These are phyloP conservation scores for Fragilariopsis cylindrus DNA, from an alignment of 108 stramenopile genomes.

Conservation along the genomic window DNA sequence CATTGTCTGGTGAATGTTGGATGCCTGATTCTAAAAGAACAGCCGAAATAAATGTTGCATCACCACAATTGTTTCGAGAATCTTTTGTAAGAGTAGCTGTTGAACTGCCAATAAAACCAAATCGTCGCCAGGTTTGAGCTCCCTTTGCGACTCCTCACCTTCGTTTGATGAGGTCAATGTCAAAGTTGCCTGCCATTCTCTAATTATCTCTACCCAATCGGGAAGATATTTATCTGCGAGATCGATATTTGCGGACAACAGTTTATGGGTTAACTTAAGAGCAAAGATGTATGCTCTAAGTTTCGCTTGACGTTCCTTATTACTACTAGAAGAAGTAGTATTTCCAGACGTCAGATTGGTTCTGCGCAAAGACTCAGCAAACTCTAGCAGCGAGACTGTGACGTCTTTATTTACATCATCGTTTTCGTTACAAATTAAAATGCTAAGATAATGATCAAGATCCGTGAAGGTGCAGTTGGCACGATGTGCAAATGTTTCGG, in stretches of 20 bases:
- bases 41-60: conserved; percentile 36
- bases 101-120: conserved; percentile 59
- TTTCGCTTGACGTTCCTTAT: conserved; percentile 41
- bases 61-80: conserved; percentile 10
- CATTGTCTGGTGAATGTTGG: conserved; percentile 75
- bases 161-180: conserved; percentile 19
- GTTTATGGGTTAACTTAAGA: conserved; percentile 50
- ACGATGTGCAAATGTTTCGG: conserved; percentile 46
- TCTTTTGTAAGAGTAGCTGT: conserved; percentile 29
- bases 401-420: background rate
- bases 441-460: conserved; percentile 49
- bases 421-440: conserved; percentile 13
- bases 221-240: conserved; percentile 34
- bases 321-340: conserved; percentile 3
- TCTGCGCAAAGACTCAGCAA: conserved; percentile 39
- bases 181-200: conserved; percentile 41
- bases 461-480: conserved; percentile 73
- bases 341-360: conserved; percentile 1
- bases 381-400: conserved; percentile 27
- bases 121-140: conserved; percentile 79
- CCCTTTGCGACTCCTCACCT: conserved; percentile 52
- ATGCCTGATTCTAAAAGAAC: conserved; percentile 68
- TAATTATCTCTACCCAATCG: conserved; percentile 41
- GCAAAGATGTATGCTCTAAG: conserved; percentile 69
- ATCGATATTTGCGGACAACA: conserved; percentile 30